phyloP scores from a whole-genome alignment of 352 stramenopile species.

The Phytophthora idaei region DNA sequence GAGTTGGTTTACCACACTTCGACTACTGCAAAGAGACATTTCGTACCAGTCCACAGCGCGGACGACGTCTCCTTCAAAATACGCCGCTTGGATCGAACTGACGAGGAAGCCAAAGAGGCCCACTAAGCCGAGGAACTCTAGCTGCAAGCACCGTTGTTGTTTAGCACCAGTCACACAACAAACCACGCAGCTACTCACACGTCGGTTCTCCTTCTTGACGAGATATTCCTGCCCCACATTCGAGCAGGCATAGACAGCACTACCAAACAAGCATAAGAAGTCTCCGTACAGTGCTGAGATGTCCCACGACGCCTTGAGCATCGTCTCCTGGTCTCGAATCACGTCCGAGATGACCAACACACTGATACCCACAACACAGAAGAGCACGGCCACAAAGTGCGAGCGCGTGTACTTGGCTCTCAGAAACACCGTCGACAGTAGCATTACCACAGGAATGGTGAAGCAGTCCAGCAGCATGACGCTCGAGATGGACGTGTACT shows the following conservation, averaged over 20 bases:
- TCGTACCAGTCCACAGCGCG: slow-evolving; percentile 49
- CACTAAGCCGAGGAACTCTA: slow-evolving; percentile 96
- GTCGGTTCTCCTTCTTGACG: slow-evolving; percentile 84
- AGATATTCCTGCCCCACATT: slow-evolving; percentile 93
- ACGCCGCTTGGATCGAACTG: slow-evolving; percentile 76
- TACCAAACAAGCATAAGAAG: slow-evolving; percentile 90
- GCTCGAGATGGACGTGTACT: slow-evolving; percentile 96
- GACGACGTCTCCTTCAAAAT: slow-evolving; percentile 80
- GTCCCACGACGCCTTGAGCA: slow-evolving; percentile 37
- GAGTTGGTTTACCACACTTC: slow-evolving; percentile 1
- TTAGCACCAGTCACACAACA: slow-evolving; percentile 4
- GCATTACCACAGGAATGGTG: slow-evolving; percentile 94
- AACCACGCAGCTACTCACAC: slow-evolving; percentile 27
- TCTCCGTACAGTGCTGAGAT: slow-evolving; percentile 86
- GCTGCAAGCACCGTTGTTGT: slow-evolving; percentile 35
- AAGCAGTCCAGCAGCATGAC: slow-evolving; percentile 97
- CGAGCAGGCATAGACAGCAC: slow-evolving; percentile 90
- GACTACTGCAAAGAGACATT: slow-evolving; percentile 7
- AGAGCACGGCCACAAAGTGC: slow-evolving; percentile 78
- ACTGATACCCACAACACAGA: slow-evolving; percentile 88
- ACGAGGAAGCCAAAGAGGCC: slow-evolving; percentile 93
- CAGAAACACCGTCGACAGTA: slow-evolving; percentile 92
- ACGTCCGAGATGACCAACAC: slow-evolving; percentile 90
- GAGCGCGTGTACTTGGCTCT: slow-evolving; percentile 71
- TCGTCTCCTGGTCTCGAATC: slow-evolving; percentile 42